Conservation (phyloP, 2,329 filamentous ascomycete genomes). For the Blumeria graminis region DNA sequence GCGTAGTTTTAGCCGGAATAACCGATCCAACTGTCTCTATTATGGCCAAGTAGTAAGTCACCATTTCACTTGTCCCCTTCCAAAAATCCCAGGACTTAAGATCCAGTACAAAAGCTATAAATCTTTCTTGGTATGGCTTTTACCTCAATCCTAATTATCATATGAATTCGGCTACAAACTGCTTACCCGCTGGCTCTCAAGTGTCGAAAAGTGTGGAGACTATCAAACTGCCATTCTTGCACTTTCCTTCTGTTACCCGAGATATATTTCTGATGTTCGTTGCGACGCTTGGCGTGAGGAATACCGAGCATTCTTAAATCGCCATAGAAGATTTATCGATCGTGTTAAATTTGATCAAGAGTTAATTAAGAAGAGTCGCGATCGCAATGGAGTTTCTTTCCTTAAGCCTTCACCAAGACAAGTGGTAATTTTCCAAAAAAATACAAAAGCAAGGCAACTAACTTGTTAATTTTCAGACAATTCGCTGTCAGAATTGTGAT, state of each 20-base stretch:
- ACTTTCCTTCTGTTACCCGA: conserved; percentile 47
- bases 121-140: background rate
- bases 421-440: conserved; percentile 18
- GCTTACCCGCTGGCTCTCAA: background rate
- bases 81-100: background rate
- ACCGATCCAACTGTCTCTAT: conserved; percentile 49
- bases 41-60: conserved; percentile 23
- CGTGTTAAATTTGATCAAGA: conserved; percentile 58
- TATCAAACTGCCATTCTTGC: conserved; percentile 58
- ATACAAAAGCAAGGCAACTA: background rate
- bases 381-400: conserved; percentile 35
- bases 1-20: conserved; percentile 55
- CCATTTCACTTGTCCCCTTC: background rate
- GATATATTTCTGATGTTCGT: conserved; percentile 54
- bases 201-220: conserved; percentile 48
- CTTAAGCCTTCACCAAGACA: conserved; percentile 42
- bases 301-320: conserved; percentile 49
- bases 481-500: conserved; percentile 58
- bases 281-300: conserved; percentile 48
- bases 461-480: conserved; percentile 17
- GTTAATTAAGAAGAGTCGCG: conserved; percentile 41
- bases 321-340: conserved; percentile 48
- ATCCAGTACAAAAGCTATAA: background rate
- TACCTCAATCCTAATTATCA: background rate
- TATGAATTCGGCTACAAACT: background rate